phyloP scores from a whole-genome alignment of 1,284 basidiomycete species.

The Puccinia horiana region DNA sequence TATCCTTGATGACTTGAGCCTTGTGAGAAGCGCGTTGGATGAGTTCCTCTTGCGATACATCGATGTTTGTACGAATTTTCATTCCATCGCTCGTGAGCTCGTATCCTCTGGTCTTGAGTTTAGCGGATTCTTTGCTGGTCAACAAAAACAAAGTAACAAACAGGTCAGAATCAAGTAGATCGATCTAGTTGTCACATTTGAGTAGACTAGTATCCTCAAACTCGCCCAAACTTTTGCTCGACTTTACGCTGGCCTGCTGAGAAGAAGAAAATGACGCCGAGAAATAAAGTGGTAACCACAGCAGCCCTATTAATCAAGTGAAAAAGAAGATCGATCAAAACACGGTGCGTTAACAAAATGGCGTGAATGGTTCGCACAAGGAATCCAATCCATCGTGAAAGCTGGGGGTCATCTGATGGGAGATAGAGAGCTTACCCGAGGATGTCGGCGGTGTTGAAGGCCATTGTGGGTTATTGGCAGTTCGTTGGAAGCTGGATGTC shows the following conservation, averaged over 20 bases:
- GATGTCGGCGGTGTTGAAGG: neutral
- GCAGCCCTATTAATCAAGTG: neutral
- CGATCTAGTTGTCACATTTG: neutral
- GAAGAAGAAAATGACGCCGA: slow-evolving; percentile 25
- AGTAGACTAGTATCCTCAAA: neutral
- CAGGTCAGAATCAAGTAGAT: neutral
- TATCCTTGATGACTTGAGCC: slow-evolving; percentile 31
- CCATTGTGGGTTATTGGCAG: neutral
- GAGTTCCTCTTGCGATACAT: slow-evolving; percentile 42
- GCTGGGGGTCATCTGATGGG: neutral
- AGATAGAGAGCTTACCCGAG: neutral
- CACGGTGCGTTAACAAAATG: too few species aligned
- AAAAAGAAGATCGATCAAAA: neutral
- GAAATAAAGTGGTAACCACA: neutral
- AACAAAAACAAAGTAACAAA: neutral
- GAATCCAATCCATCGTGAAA: neutral
- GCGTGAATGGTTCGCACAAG: too few species aligned
- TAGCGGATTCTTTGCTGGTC: slow-evolving; percentile 31
- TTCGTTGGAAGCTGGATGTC: too few species aligned
- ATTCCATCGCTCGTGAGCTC: slow-evolving; percentile 23
- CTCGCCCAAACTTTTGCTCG: slow-evolving; percentile 18
- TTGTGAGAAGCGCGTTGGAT: slow-evolving; percentile 43
- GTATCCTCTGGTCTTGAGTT: slow-evolving; percentile 38
- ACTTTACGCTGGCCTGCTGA: slow-evolving; percentile 15
- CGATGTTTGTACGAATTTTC: slow-evolving; percentile 34